phyloP scores from a whole-genome alignment of 2,329 filamentous ascomycete species.

The Ceratocystis alfenasii region DNA sequence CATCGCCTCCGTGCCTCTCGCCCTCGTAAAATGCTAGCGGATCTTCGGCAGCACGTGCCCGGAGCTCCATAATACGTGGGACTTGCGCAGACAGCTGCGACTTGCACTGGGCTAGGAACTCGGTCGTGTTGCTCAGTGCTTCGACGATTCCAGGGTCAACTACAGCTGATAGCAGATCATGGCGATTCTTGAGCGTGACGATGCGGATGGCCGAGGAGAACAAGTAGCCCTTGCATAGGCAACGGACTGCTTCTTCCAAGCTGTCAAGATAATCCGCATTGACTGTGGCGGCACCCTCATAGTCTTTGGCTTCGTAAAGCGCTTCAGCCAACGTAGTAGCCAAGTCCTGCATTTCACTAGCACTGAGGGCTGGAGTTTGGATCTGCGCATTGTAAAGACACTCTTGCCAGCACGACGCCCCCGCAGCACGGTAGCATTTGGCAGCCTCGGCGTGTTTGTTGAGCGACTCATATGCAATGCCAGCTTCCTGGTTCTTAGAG shows the following conservation, averaged over 20 bases:
- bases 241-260: conserved; percentile 55
- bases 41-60: conserved; percentile 68
- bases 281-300: conserved; percentile 64
- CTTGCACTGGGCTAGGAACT: conserved; percentile 88
- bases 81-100: conserved; percentile 73
- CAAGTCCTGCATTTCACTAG: conserved; percentile 51
- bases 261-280: conserved; percentile 70
- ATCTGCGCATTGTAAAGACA: conserved; percentile 68
- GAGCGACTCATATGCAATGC: conserved; percentile 81
- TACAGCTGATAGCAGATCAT: conserved; percentile 51
- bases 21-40: conserved; percentile 84
- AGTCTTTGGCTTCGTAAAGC: conserved; percentile 74
- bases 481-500: conserved; percentile 75
- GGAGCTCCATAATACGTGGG: conserved; percentile 71
- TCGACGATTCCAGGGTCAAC: conserved; percentile 74
- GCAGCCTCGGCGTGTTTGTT: conserved; percentile 61
- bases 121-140: conserved; percentile 68
- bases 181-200: conserved; percentile 47
- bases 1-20: conserved; percentile 53
- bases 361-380: conserved; percentile 47
- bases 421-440: conserved; percentile 70
- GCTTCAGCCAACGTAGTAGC: conserved; percentile 66
- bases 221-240: conserved; percentile 73
- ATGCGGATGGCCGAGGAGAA: conserved; percentile 85
- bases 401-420: conserved; percentile 72